phyloP scores from a whole-genome alignment of 257 asterid species.

The Scutellaria minor region DNA sequence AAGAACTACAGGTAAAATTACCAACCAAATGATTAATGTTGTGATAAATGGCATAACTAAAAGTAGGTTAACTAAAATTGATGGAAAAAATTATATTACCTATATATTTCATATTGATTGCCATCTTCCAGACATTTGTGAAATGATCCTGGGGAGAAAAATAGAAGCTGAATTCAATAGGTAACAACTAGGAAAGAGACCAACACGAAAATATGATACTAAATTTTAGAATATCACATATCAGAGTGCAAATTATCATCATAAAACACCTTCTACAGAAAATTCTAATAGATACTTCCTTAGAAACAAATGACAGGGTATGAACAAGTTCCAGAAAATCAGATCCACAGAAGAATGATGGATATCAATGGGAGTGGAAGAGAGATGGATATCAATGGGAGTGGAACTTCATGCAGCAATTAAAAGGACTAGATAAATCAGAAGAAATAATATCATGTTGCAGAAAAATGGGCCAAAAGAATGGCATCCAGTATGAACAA shows the following conservation, averaged over 20 bases:
- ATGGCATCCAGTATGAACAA: constrained; percentile 15
- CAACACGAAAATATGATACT: constrained; percentile 22
- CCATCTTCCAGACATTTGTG: constrained; percentile 68
- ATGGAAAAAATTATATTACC: constrained; percentile 49
- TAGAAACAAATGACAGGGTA: constrained; percentile 6
- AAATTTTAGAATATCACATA: constrained; percentile 12
- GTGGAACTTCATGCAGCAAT: constrained; percentile 5
- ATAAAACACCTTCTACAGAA: neutral
- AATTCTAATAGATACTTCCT: neutral
- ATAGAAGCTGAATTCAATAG: constrained; percentile 29
- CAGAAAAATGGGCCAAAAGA: constrained; percentile 13
- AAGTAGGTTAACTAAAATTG: neutral
- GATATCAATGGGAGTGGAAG: neutral
- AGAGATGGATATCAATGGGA: neutral
- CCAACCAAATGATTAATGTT: neutral
- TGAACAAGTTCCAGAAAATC: constrained; percentile 21
- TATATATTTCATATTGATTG: constrained; percentile 81
- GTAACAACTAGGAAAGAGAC: constrained; percentile 16
- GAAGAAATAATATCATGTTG: constrained; percentile 9
- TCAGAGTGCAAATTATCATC: constrained; percentile 27
- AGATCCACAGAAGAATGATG: constrained; percentile 17
- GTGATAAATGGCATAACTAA: neutral
- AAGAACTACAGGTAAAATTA: neutral
- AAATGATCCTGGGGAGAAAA: constrained; percentile 78
- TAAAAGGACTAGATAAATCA: neutral